Percentiles rank a stretch among this genome's conserved stretches.
These are phyloP conservation scores for Fusarium tjaetaba DNA, from an alignment of 2,329 filamentous ascomycete genomes.

Conservation along the genomic window DNA sequence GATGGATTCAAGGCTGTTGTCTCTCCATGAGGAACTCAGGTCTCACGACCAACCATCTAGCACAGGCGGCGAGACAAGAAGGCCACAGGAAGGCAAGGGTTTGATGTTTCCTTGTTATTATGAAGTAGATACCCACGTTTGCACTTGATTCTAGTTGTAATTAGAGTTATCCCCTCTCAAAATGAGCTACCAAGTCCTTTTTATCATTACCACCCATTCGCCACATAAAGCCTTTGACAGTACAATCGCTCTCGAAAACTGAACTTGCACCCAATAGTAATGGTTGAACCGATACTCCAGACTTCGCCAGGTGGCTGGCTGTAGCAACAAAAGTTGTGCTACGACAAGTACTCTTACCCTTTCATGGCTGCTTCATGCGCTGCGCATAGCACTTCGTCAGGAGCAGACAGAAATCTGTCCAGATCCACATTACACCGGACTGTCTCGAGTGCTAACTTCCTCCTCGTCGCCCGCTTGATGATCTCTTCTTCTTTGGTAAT, in stretches of 20 bases:
- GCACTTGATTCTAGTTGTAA: not conserved
- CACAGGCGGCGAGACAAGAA: not conserved
- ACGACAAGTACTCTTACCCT: not conserved
- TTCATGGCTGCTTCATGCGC: not conserved
- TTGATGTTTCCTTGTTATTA: constrained; percentile 20
- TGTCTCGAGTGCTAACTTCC: not conserved
- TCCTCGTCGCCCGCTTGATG: not conserved
- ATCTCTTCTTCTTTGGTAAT: not conserved
- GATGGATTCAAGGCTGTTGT: not conserved
- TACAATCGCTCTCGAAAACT: not conserved
- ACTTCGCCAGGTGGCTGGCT: not conserved
- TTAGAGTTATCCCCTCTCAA: not conserved
- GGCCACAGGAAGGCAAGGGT: not conserved
- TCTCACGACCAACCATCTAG: not conserved
- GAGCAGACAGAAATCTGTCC: not conserved
- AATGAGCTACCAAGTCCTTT: not conserved
- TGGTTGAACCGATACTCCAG: not conserved
- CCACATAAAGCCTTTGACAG: not conserved
- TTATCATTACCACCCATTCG: too few relatives aligned
- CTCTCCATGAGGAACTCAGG: not conserved
- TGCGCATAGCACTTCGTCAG: not conserved
- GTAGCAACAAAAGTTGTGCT: not conserved
- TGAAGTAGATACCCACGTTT: constrained; percentile 14
- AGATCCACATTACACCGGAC: not conserved
- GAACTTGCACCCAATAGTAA: not conserved